Conservation (phyloP, 2,329 filamentous ascomycete species). For the Penicillium griseofulvum region DNA sequence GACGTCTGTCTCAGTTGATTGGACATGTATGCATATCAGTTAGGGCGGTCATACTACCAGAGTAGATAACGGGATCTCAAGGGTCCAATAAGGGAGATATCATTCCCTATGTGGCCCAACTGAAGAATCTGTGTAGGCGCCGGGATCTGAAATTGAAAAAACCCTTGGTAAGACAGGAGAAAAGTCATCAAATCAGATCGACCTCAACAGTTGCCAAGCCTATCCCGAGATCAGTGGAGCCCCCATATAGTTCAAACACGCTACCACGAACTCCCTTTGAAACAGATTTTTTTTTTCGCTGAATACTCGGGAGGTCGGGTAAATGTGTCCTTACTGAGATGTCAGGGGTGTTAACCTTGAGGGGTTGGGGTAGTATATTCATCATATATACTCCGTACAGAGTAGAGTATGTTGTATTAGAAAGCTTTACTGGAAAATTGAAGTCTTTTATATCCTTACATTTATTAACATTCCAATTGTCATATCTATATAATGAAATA, state of each 20-base stretch:
- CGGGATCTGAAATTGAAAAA: too few species aligned
- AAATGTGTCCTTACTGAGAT: not conserved
- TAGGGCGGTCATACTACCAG: not conserved
- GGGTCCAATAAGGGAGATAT: not conserved
- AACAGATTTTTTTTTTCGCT: not conserved
- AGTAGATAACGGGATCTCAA: not conserved
- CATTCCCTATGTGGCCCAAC: not conserved
- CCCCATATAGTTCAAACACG: constrained; percentile 34
- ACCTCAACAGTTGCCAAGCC: constrained; percentile 17
- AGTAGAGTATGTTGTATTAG: too few species aligned
- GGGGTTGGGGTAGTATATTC: not conserved
- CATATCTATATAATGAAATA: not conserved
- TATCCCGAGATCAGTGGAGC: constrained; percentile 27
- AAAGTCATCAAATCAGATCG: not conserved
- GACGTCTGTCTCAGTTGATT: not conserved
- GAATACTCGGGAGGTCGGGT: too few species aligned
- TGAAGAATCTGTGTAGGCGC: too few species aligned
- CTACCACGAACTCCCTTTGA: constrained; percentile 22
- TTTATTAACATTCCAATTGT: not conserved
- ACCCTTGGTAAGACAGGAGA: not conserved
- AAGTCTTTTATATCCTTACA: not conserved
- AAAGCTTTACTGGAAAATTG: too few species aligned
- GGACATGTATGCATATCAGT: constrained; percentile 1
- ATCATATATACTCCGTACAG: too few species aligned
- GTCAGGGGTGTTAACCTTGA: not conserved